Base-by-base conservation (phyloP, 805 yeast genomes). In the Monosporozyma aquatica region DNA sequence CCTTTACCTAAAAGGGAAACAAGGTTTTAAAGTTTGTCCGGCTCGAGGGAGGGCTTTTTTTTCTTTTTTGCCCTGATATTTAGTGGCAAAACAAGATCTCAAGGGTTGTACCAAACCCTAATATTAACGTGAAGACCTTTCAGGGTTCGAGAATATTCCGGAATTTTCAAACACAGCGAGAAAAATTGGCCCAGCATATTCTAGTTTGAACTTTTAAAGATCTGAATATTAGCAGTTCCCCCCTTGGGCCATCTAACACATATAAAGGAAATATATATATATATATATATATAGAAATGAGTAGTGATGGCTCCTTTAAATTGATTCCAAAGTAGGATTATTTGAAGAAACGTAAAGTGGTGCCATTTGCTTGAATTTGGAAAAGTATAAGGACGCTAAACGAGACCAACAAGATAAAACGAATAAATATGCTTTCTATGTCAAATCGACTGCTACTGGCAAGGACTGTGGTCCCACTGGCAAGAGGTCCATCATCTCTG, bases 61-160 rank as follows among this genome's bases (percentile, higher is more conserved):
- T 23, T 23, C 25, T 23, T 6, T 23, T 23, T 23, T 23, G 25
- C 6, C 6, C 25, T 23, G 9, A 23, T n/a, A n/a, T n/a, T n/a
- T n/a, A n/a, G n/a, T 6, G 11, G 6, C 3, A n/a, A 13, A n/a
- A n/a, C 18, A 8, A 8, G 9, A n/a, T 28, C 6, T 11, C 7
- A 1, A n/a, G 17, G 2, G 4, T 4, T 28, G 20, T 15, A 2
- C 1, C 17, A 28, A 29, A 13, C 34, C 34, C 34, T 29, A 11
- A 5, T 17, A 5, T 6, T 5, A 15, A 29, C 3, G 9, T 9
- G 3, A 6, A 17, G 34, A 7, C 6, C 3, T 23, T 29, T 4
- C 18, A 25, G 30, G 28, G 39, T 20, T 27, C 28, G 13, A 37
- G 38, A 35, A 23, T 15, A 37, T 37, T 37, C 39, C 32, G 39